Evolutionary conservation across 257 asterid genomes (phyloP).

Genomic region (Capsicum pubescens): DNA sequence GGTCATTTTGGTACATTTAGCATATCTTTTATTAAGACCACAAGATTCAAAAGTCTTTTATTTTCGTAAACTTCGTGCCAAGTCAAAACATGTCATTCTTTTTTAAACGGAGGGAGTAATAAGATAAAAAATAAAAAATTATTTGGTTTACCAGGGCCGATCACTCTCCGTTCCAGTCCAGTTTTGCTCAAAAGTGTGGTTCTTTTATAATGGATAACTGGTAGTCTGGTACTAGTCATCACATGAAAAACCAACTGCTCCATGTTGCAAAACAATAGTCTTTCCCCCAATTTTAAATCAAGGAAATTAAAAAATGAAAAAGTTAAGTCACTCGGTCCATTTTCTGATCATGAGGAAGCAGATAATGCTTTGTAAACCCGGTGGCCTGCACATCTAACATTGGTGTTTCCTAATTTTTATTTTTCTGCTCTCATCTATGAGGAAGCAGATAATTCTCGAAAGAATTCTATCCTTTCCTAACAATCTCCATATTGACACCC

Average conservation of each 20-base stretch:
- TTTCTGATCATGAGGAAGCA: neutral
- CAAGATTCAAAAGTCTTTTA: too few species aligned
- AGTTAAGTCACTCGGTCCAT: neutral
- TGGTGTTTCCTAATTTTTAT: conserved; percentile 1
- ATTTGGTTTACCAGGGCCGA: neutral
- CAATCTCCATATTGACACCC: neutral
- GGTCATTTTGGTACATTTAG: too few species aligned
- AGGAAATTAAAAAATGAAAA: conserved; percentile 9
- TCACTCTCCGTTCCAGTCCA: neutral
- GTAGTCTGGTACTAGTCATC: neutral
- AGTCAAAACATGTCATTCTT: too few species aligned
- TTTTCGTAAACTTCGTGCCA: too few species aligned
- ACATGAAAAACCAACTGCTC: conserved; percentile 17
- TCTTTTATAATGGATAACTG: neutral
- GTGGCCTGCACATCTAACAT: neutral
- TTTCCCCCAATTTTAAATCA: neutral
- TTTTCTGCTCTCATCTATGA: neutral
- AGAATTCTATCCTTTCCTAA: conserved; percentile 11
- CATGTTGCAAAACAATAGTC: neutral
- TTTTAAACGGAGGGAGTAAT: too few species aligned
- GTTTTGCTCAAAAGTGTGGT: neutral
- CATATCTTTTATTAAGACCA: too few species aligned
- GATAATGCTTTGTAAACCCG: conserved; percentile 13
- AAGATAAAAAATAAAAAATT: neutral
- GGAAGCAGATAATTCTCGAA: conserved; percentile 17